phyloP scores from a whole-genome alignment of 495 filamentous ascomycete species.

The Darksidea phi region DNA sequence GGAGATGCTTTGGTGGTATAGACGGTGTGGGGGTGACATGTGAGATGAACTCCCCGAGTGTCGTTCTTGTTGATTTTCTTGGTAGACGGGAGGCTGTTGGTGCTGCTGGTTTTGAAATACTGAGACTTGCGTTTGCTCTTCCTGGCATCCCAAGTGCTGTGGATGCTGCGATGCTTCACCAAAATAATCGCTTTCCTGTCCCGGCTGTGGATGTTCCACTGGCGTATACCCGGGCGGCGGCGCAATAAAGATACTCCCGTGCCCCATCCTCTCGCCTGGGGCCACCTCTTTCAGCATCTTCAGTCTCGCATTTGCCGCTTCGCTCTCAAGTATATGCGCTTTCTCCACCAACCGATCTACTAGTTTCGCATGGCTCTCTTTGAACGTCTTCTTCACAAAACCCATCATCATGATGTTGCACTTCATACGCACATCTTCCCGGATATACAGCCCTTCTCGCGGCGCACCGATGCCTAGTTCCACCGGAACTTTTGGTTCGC shows the following conservation, averaged over 20 bases:
- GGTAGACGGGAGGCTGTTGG: too few relatives aligned
- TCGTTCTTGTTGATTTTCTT: too few relatives aligned
- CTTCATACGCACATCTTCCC: slow-evolving; percentile 73
- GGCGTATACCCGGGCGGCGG: slow-evolving; percentile 20
- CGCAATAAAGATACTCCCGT: slow-evolving; percentile 25
- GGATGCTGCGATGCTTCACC: too few relatives aligned
- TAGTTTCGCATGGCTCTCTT: slow-evolving; percentile 64
- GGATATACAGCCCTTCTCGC: slow-evolving; percentile 64
- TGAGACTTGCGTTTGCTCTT: too few relatives aligned
- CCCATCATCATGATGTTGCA: slow-evolving; percentile 70
- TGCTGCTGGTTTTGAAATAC: too few relatives aligned
- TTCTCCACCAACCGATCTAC: slow-evolving; percentile 65
- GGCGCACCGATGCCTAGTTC: slow-evolving; percentile 64
- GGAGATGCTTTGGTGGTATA: too few relatives aligned
- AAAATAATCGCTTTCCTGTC: slow-evolving; percentile 12
- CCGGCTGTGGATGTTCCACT: neutral
- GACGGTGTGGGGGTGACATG: too few relatives aligned
- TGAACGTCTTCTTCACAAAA: slow-evolving; percentile 75
- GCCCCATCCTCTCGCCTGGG: slow-evolving; percentile 25
- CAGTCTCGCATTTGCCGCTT: slow-evolving; percentile 24
- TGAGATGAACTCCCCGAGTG: too few relatives aligned
- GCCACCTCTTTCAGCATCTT: slow-evolving; percentile 12
- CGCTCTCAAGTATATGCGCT: slow-evolving; percentile 43
- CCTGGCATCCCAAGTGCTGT: too few relatives aligned
- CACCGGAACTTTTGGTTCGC: slow-evolving; percentile 57